Evolutionary conservation across 2,329 filamentous ascomycete species (phyloP).

Genomic region (Trichoderma sp.): DNA sequence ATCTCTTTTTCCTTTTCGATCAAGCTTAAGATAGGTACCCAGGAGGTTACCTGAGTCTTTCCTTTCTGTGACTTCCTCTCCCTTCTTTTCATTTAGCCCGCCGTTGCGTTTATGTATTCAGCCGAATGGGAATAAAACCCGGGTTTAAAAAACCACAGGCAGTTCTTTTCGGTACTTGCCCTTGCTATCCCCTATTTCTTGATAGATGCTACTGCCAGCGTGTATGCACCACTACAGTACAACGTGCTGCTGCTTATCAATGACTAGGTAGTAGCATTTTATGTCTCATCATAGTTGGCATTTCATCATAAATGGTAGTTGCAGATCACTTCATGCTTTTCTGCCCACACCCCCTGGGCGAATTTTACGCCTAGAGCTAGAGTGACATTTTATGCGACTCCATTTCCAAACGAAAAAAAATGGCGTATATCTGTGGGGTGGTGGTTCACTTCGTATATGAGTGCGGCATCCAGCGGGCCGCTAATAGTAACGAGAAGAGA

Average conservation of each 20-base stretch:
- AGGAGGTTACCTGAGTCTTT: neutral
- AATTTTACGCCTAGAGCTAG: neutral
- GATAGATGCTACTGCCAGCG: neutral
- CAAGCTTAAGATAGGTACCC: neutral
- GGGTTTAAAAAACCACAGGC: neutral
- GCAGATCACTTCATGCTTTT: neutral
- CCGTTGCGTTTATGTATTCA: too few species aligned
- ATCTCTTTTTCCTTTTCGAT: neutral
- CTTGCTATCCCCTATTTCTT: neutral
- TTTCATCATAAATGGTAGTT: neutral
- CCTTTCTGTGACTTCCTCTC: neutral
- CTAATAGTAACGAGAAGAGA: neutral
- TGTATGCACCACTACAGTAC: neutral
- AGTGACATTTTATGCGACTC: constrained; percentile 10
- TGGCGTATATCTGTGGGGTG: neutral
- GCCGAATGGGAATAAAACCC: neutral
- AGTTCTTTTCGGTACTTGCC: neutral
- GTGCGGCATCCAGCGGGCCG: too few species aligned
- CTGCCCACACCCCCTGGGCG: neutral
- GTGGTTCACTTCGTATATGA: neutral
- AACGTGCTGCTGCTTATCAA: neutral
- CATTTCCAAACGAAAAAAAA: constrained; percentile 18
- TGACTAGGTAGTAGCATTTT: neutral
- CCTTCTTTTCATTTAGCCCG: neutral
- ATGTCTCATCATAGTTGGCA: neutral